Conservation (phyloP, 306 rosid genomes). For the Cucumis cinereus region DNA sequence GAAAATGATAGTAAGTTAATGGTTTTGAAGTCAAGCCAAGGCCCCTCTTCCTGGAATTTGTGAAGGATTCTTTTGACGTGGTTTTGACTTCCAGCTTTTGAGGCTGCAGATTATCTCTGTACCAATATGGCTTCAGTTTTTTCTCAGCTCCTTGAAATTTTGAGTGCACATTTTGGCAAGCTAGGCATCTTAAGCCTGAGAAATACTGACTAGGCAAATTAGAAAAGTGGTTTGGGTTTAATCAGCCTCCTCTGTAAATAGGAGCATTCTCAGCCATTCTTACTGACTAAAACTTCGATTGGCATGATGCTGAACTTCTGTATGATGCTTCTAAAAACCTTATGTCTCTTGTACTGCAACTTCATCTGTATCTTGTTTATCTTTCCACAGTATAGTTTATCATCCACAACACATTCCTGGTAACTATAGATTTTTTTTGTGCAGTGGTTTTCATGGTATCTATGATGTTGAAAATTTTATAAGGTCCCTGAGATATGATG, state of each 20-base stretch:
- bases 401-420: not conserved
- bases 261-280: not conserved
- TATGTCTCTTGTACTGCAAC: not conserved
- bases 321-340: not conserved
- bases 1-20: not conserved
- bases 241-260: not conserved
- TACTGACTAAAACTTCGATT: not conserved
- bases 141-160: not conserved
- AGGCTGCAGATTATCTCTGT: not conserved
- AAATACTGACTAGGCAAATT: not conserved
- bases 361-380: not conserved
- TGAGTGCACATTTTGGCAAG: not conserved
- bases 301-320: not conserved
- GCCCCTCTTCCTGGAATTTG: not conserved
- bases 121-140: not conserved
- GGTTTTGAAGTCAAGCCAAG: not conserved
- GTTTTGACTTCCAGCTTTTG: not conserved
- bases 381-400: not conserved
- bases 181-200: not conserved
- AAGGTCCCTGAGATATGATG: slow-evolving; percentile 60
- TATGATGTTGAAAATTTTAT: slow-evolving; percentile 94
- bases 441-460: slow-evolving; percentile 89
- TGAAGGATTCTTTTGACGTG: not conserved
- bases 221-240: not conserved
- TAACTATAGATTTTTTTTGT: slow-evolving; percentile 3